Evolutionary conservation across 78 protist genomes (phyloP).

Genomic region (Paulinella micropora): DNA sequence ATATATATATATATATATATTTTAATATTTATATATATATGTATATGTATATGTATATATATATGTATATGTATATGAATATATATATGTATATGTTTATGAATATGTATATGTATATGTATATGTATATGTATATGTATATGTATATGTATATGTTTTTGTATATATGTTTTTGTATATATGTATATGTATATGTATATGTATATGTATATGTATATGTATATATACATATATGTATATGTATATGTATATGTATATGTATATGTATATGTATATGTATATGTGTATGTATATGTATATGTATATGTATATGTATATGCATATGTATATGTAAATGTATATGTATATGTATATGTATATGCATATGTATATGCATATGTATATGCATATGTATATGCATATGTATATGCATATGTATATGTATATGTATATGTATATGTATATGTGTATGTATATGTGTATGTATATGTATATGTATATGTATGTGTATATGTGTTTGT

Average conservation of each 20-base stretch:
- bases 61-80: no score
- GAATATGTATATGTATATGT: no score
- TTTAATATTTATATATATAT: no score
- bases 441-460: not conserved
- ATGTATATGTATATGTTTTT: not conserved
- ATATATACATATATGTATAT: not conserved
- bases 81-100: no score
- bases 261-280: not conserved
- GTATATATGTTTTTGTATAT: not conserved
- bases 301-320: not conserved
- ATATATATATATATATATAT: no score
- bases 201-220: not conserved
- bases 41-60: no score
- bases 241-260: not conserved
- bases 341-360: not conserved
- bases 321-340: not conserved
- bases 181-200: not conserved
- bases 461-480: not conserved
- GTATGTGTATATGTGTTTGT: not conserved
- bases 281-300: not conserved
- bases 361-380: not conserved
- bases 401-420: not conserved
- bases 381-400: not conserved
- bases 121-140: no score
- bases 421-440: not conserved